phyloP scores from a whole-genome alignment of 257 asterid species.

The Scutellaria barbata region DNA sequence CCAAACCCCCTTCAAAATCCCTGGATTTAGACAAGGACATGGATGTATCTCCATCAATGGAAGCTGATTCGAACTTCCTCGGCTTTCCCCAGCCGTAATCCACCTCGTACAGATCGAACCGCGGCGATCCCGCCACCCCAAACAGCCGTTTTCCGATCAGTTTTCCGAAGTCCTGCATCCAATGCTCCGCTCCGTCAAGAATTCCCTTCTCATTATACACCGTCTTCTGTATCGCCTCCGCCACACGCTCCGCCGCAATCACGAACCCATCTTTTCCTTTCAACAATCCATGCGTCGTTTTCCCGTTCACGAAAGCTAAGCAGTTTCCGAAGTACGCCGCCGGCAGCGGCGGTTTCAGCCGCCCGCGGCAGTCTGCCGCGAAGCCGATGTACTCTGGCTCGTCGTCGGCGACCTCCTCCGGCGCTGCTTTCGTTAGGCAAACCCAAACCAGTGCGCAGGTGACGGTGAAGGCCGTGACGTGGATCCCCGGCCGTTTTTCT shows the following conservation, averaged over 20 bases:
- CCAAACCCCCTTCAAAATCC: conserved; percentile 46
- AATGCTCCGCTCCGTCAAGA: conserved; percentile 44
- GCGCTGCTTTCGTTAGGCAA: conserved; percentile 41
- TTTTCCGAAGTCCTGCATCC: conserved; percentile 47
- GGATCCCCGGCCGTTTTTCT: conserved; percentile 36
- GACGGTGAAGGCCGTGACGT: conserved; percentile 45
- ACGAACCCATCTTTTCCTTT: conserved; percentile 40
- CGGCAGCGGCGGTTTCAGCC: conserved; percentile 50
- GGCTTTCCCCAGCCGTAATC: conserved; percentile 54
- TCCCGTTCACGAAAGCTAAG: conserved; percentile 41
- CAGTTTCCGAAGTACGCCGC: conserved; percentile 54
- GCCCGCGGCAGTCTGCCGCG: conserved; percentile 54
- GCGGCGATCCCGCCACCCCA: conserved; percentile 51
- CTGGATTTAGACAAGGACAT: conserved; percentile 51
- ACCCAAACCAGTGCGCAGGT: conserved; percentile 48
- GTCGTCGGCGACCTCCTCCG: conserved; percentile 39
- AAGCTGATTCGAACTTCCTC: conserved; percentile 45
- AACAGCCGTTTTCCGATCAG: conserved; percentile 48
- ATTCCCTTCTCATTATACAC: conserved; percentile 49
- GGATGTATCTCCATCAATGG: conserved; percentile 46
- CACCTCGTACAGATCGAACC: conserved; percentile 47
- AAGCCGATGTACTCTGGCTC: conserved; percentile 46
- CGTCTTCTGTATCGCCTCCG: conserved; percentile 35
- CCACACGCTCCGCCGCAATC: conserved; percentile 39
- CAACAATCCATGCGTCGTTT: conserved; percentile 37